Evolutionary conservation across 1,139 yeast genomes (phyloP), one percentile per base, ranked within the genome.

Genomic region (Taphrina wiesneri): DNA sequence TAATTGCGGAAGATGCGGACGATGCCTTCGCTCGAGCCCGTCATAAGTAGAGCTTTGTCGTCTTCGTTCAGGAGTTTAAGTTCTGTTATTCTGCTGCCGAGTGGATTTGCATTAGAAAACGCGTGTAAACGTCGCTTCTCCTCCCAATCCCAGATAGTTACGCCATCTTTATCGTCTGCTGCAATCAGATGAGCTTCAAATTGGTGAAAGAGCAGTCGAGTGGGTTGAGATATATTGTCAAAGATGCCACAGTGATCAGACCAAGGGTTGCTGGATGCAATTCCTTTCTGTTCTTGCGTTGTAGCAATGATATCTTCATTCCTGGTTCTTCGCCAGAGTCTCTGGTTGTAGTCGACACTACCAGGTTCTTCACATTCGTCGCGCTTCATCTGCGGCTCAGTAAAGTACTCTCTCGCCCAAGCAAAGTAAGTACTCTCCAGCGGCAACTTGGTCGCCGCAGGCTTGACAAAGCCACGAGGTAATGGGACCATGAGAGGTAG

Each of bases 21-120:
- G 17, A 90, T 89, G 63, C 99, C 99, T 74, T 93, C 99, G 28
- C 93, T 88, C 0, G 97, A 87, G 3, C 98, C 98, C 0, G 96
- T 85, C 75, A 93, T 78, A 63, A 93, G 78, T 65, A 93, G 78
- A 1, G 98, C 96, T 34, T 83, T 80, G 74, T 93, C 98, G 75
- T 93, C 99, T 74, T 93, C 99, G 75, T 93, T 93, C 67, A 93
- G 77, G 70, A 91, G 84, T 74, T 90, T 89, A 66, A 90, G 77
- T 73, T 91, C 97, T 0, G 98, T 90, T 64, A 93, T 87, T 71
- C 87, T 87, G 0, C 96, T 89, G 3, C 96, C 96, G 68, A 85
- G 83, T 0, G 97, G 96, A 74, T 91, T 91, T 9, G 87, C 86
- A 73, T 93, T 93, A 28, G 90, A 86, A 72, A 93, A 90, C 72